Conservation (phyloP, 2,329 filamentous ascomycete species). For the Neurospora sp. region DNA sequence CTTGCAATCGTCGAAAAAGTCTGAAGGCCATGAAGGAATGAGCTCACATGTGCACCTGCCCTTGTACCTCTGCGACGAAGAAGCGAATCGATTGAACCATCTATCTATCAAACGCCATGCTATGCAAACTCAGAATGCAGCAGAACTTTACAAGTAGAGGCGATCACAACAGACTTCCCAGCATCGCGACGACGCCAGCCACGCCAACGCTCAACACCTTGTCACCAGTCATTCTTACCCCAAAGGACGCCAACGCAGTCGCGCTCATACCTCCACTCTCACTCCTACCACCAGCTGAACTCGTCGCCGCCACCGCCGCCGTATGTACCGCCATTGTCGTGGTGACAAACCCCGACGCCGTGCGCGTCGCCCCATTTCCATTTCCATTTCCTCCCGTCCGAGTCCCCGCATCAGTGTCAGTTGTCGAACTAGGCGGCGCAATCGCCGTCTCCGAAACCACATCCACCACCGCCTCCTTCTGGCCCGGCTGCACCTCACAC, state of each 20-base stretch:
- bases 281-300: neutral
- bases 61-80: neutral
- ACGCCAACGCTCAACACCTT: neutral
- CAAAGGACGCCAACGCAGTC: neutral
- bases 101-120: neutral
- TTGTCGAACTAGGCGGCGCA: neutral
- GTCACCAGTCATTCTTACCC: neutral
- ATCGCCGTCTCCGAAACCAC: neutral
- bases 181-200: neutral
- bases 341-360: neutral
- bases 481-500: slow-evolving; percentile 8
- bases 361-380: neutral
- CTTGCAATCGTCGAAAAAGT: no score
- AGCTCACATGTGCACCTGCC: no score
- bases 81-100: neutral
- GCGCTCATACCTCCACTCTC: neutral
- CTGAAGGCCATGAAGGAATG: no score
- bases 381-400: neutral
- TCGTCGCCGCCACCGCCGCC: neutral
- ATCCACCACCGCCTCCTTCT: neutral
- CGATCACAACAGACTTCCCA: neutral
- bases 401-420: neutral
- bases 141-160: neutral
- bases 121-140: neutral
- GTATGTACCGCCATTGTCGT: neutral